Evolutionary conservation across 345 rosid genomes (phyloP).

Genomic region (Citrus medica): DNA sequence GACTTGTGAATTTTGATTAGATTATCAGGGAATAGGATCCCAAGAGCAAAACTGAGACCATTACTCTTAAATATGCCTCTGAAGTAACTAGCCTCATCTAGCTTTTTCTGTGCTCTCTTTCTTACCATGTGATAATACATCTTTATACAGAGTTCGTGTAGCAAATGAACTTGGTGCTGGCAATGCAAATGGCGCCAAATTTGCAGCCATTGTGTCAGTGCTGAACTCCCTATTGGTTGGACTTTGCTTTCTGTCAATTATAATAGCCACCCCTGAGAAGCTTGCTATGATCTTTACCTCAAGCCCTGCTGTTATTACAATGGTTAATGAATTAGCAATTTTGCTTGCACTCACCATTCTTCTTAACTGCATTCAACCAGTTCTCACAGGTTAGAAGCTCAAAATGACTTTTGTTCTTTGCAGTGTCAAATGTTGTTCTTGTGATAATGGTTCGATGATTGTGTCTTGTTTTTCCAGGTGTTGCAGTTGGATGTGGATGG

Average conservation of each 20-base stretch:
- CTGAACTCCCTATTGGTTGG: slow-evolving; percentile 36
- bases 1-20: not conserved
- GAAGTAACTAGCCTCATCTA: not conserved
- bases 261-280: slow-evolving; percentile 33
- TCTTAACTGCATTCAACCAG: slow-evolving; percentile 56
- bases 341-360: slow-evolving; percentile 48
- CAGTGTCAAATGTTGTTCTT: not conserved
- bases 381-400: slow-evolving; percentile 44
- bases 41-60: not conserved
- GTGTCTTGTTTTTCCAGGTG: slow-evolving; percentile 27
- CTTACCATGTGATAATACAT: not conserved
- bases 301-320: slow-evolving; percentile 28
- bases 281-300: slow-evolving; percentile 52
- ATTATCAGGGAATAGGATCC: not conserved
- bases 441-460: not conserved
- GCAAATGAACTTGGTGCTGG: slow-evolving; percentile 58
- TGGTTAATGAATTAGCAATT: slow-evolving; percentile 37
- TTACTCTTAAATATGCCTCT: not conserved
- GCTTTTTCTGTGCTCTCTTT: not conserved
- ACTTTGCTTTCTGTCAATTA: slow-evolving; percentile 32
- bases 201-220: slow-evolving; percentile 44
- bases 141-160: slow-evolving; percentile 44
- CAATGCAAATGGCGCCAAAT: slow-evolving; percentile 47
- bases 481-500: slow-evolving; percentile 56
- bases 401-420: not conserved